Base-by-base conservation (phyloP, 169 alveolate species). In the Babesia caballi region DNA sequence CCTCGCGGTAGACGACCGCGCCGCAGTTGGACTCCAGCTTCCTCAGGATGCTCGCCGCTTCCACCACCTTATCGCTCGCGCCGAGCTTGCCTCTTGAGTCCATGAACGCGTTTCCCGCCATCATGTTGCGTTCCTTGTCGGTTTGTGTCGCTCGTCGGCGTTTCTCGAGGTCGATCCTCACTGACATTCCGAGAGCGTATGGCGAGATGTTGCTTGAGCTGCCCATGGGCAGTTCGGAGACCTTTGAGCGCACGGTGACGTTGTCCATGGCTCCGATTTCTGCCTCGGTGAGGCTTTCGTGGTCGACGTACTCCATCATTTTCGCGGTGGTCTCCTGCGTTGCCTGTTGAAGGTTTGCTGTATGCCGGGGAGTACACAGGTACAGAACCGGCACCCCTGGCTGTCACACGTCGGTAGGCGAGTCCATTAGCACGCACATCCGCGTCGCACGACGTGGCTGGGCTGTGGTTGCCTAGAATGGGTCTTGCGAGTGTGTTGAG, bases 181-280 rank as follows among this genome's bases (percentile, higher is more conserved):
- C 77, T 0, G 87, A 78, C 82, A 78, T 67, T 17, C 87, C 87
- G 0, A 78, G 83, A 3, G 87, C 87, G 27, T 69, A 50, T 40
- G 87, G 87, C 30, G 87, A 78, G 2, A 78, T 67, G 61, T 78
- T 78, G 57, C 82, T 59, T 21, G 57, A 65, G 17, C 65, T 42
- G 47, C 74, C 68, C 83, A 78, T 78, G 19, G 87, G 82, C 35
- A 78, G 71, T 38, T 78, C 87, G 30, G 68, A 51, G 49, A 78
- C 61, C 54, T 54, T 38, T 21, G 83, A 68, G 32, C 65, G 57
- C 38, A 78, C 82, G 7, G 47, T 70, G 27, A 78, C 38, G 57
- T 36, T 54, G 53, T 67, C 74, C 74, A 78, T 70, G 38, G 51
- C 52, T 14, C 52, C 51, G 23, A 58, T 33, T 27, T 78, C 75